Base-by-base conservation (phyloP, 208 protist species). In the Acanthamoeba healyi region DNA sequence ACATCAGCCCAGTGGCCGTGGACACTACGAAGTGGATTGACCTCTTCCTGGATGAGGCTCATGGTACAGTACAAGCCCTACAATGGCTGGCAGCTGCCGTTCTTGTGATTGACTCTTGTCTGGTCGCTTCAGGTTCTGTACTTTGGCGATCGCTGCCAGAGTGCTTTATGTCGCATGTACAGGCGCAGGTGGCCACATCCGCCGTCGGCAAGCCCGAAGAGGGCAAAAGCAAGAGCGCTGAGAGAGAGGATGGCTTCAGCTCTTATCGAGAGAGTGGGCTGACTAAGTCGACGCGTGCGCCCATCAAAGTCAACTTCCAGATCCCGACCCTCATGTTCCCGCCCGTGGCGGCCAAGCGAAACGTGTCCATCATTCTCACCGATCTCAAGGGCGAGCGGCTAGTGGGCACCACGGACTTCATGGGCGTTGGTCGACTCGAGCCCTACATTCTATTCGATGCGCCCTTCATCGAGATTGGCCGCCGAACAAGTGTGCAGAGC, bases 381-480 rank as follows among this genome's bases (percentile, higher is more conserved):
- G 74, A 84, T 7, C 74, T 84, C 29, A 84, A 84, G 38, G 74
- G 40, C 29, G 74, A 84, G 74, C 36, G 74, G 26, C 29, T 84
- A 5, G 61, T 34, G 7, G 74, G 36, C 36, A 84, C 74, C 26
- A 46, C 40, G 24, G 74, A 84, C 38, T 84, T 84, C 32, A 90
- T 58, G 29, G 82, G 82, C 44, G 61, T 70, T 7, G 61, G 61
- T 7, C 26, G 38, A 10, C 10, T 56, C 56, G 56, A 90, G 44
- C 51, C 40, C 34, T 90, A 65, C 56, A 90, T 90, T n/a, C 22
- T 90, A 5, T 90, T 90, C 38, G 82, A 90, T 12, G 82, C 82
- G 22, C 82, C 82, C 29, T 90, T 90, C 49, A 44, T 90, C 56
- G 82, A 90, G 32, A 44, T 49, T 12, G 82, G 82, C 26, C 51